phyloP scores from a whole-genome alignment of 306 rosid species.

The Prunus fruticosa region DNA sequence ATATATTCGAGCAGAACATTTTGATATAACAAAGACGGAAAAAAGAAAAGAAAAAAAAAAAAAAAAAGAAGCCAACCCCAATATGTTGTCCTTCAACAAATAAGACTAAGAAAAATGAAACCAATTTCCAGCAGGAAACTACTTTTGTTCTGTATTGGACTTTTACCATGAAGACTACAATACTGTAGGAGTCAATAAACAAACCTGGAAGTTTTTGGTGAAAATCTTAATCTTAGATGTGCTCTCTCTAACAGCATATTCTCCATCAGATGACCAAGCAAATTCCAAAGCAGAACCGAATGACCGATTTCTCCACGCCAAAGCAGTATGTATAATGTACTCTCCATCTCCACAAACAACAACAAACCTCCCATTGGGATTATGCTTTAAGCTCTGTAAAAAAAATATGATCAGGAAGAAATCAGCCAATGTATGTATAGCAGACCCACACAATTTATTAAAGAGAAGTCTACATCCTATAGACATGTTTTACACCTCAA shows the following conservation, averaged over 20 bases:
- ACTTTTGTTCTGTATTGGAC: not conserved
- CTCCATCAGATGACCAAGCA: constrained; percentile 96
- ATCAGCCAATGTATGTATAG: constrained; percentile 4
- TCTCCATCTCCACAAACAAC: constrained; percentile 99
- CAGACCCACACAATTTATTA: constrained; percentile 18
- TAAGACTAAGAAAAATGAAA: not conserved
- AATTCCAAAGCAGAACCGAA: constrained; percentile 98
- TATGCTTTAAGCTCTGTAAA: constrained; percentile 87
- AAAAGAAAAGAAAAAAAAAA: not conserved
- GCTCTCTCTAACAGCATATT: constrained; percentile 92
- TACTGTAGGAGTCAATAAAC: not conserved
- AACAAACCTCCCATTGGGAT: constrained; percentile 98
- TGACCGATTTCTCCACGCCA: constrained; percentile 98
- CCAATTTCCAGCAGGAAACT: not conserved
- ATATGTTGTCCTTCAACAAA: not conserved
- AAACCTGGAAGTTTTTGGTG: constrained; percentile 93
- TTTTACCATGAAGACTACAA: constrained; percentile 12
- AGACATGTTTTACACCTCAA: not conserved
- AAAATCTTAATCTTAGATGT: constrained; percentile 92
- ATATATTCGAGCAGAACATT: constrained; percentile 14
- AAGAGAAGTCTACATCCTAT: not conserved
- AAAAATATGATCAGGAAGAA: constrained; percentile 12
- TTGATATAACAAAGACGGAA: not conserved
- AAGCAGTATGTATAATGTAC: constrained; percentile 92
- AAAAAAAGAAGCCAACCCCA: not conserved